Conservation (phyloP, 2,329 filamentous ascomycete genomes). For the Colletotrichum falcatum region DNA sequence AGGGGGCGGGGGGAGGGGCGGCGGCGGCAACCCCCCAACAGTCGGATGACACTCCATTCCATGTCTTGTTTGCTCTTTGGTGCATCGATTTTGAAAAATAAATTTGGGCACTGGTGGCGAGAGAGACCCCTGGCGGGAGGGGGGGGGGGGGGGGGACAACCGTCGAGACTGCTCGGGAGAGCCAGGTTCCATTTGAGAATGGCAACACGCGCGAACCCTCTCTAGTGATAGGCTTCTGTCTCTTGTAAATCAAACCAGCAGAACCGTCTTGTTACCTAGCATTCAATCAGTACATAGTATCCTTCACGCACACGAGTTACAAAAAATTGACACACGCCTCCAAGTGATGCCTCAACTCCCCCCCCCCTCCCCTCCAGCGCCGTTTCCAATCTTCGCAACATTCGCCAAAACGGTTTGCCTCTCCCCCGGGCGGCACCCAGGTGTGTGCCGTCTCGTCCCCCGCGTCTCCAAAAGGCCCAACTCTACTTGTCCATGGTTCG, state of each 20-base stretch:
- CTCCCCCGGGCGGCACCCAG: not conserved
- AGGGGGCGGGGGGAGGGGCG: no score
- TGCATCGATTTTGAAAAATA: not conserved
- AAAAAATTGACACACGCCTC: not conserved
- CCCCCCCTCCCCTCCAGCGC: no score
- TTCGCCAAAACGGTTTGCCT: no score
- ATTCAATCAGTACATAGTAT: not conserved
- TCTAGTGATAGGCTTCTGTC: not conserved
- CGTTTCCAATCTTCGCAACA: no score
- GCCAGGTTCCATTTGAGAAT: not conserved
- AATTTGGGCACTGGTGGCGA: not conserved
- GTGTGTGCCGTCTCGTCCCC: not conserved
- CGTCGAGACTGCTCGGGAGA: not conserved
- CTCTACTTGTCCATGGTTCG: not conserved
- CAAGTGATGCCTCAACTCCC: no score
- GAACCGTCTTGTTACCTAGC: not conserved
- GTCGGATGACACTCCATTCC: no score
- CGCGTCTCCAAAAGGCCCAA: no score
- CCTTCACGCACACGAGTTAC: not conserved
- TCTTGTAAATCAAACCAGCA: not conserved
- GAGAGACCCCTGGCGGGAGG: constrained; percentile 30
- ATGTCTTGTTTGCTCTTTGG: not conserved
- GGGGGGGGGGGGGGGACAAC: no score
- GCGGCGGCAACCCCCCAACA: no score
- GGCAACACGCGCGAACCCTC: not conserved